phyloP scores from a whole-genome alignment of 495 filamentous ascomycete genomes.

The Durotheca rogersii region DNA sequence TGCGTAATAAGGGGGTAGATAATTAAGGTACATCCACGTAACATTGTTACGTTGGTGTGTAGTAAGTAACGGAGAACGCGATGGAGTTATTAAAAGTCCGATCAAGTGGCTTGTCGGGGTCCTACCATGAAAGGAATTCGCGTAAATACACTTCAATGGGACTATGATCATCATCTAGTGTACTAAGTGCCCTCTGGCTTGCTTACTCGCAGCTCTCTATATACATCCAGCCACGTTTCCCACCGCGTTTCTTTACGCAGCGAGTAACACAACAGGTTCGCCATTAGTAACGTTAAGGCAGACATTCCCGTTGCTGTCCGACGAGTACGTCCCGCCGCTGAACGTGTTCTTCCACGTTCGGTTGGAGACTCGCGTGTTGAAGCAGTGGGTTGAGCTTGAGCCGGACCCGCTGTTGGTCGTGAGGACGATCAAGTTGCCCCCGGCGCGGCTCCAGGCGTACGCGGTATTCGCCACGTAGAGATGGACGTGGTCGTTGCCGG shows the following conservation, averaged over 20 bases:
- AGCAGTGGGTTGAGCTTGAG: constrained; percentile 36
- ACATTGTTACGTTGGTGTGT: too few species aligned
- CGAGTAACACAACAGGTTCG: constrained; percentile 32
- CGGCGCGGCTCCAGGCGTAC: constrained; percentile 43
- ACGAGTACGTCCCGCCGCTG: constrained; percentile 17
- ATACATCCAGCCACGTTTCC: background rate
- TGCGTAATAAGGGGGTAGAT: too few species aligned
- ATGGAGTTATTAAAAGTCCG: too few species aligned
- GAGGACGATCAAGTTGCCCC: constrained; percentile 42
- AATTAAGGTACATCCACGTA: too few species aligned
- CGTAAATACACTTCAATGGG: too few species aligned
- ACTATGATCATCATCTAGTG: too few species aligned
- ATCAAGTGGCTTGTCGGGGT: too few species aligned
- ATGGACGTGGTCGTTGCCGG: constrained; percentile 42
- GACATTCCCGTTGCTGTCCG: constrained; percentile 26
- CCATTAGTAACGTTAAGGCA: constrained; percentile 28
- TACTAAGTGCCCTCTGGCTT: too few species aligned
- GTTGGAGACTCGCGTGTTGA: constrained; percentile 37
- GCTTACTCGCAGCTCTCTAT: too few species aligned
- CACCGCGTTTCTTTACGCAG: constrained; percentile 7
- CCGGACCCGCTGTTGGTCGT: constrained; percentile 44
- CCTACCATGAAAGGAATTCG: too few species aligned
- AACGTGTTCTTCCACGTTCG: constrained; percentile 32
- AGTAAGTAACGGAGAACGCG: too few species aligned
- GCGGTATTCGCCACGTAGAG: constrained; percentile 41